Base-by-base conservation (phyloP, 208 protist species). In the Trypanosoma caninum region DNA sequence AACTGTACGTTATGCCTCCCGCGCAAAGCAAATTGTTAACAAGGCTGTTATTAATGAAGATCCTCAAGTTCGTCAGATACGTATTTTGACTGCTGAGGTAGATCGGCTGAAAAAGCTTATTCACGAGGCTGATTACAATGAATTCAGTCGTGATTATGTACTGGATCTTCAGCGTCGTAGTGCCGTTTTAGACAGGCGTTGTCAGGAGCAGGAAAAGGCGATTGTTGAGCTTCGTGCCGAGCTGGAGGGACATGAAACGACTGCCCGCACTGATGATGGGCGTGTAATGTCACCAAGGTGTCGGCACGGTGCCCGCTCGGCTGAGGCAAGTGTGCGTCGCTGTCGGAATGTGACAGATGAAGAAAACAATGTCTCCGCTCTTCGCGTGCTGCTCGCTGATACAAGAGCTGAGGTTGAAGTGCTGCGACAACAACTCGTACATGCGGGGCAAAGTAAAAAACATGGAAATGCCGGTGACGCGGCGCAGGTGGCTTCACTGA, bases 21-120 rank as follows among this genome's bases (percentile, higher is more conserved):
- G 78, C 16, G 84, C 80, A 1, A 93, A 92, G 76, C 82, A 95
- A 62, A 97, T 98, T 47, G 82, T 96, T 22, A 97, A 91, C 27
- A 80, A 82, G 11, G 90, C 92, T 18, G 69, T 87, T 16, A 72
- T 97, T 25, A 97, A 97, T 79, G 93, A 97, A 56, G 91, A 98
- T 68, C 65, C 84, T 27, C 86, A 96, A 60, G 78, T 83, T 27
- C 69, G 69, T 16, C 63, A 78, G 42, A 84, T 93, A 30, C 66
- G 71, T 35, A 52, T 67, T 37, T 73, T 93, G 33, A 74, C 65
- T 20, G 67, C 35, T 20, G 80, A 87, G 50, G 69, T 93, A 13
- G 86, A 78, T 34, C 65, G 72, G 42, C 69, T 93, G 16, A 64
- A 81, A 57, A 70, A 76, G 53, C 59, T 77, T 11, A 67, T 93